phyloP scores from a whole-genome alignment of 495 filamentous ascomycete genomes.

The Penicillium coprophilum region DNA sequence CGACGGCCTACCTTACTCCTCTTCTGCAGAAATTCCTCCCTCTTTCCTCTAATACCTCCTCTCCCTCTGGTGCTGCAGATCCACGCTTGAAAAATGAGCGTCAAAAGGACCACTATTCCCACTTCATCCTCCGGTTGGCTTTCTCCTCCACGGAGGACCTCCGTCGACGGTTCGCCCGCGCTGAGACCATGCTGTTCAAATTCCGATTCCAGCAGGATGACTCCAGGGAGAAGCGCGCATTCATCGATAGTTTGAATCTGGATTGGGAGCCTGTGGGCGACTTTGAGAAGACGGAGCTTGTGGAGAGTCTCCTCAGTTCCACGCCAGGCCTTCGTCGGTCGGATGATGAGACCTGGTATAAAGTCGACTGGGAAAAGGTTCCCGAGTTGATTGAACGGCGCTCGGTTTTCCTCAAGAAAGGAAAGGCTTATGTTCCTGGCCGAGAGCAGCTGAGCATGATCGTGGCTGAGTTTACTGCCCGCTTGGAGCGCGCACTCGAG shows the following conservation, averaged over 20 bases:
- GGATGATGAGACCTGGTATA: constrained; percentile 87
- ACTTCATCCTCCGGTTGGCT: constrained; percentile 94
- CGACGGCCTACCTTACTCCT: constrained; percentile 71
- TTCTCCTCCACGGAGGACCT: constrained; percentile 91
- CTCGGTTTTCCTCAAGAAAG: constrained; percentile 70
- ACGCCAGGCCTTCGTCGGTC: constrained; percentile 53
- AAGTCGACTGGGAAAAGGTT: constrained; percentile 91
- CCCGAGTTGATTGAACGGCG: constrained; percentile 84
- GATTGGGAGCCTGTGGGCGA: constrained; percentile 79
- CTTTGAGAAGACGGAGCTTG: constrained; percentile 64
- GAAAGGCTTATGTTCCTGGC: constrained; percentile 89
- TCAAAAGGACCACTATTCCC: constrained; percentile 95
- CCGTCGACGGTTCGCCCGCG: constrained; percentile 79
- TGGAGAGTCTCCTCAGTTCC: constrained; percentile 52
- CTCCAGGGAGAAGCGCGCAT: constrained; percentile 63
- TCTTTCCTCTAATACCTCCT: constrained; percentile 72
- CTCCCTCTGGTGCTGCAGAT: constrained; percentile 47
- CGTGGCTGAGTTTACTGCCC: constrained; percentile 75
- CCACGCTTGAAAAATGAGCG: constrained; percentile 66
- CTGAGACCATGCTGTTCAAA: constrained; percentile 86
- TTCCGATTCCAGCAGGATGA: constrained; percentile 74
- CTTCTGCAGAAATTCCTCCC: constrained; percentile 85
- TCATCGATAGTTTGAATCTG: constrained; percentile 74
- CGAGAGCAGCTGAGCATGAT: constrained; percentile 86
- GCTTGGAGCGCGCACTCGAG: constrained; percentile 78